Percentiles rank a stretch among this genome's conserved stretches.
phyloP scores from a whole-genome alignment of 371 early-diverging fungal genomes.

The Apophysomyces sp. region DNA sequence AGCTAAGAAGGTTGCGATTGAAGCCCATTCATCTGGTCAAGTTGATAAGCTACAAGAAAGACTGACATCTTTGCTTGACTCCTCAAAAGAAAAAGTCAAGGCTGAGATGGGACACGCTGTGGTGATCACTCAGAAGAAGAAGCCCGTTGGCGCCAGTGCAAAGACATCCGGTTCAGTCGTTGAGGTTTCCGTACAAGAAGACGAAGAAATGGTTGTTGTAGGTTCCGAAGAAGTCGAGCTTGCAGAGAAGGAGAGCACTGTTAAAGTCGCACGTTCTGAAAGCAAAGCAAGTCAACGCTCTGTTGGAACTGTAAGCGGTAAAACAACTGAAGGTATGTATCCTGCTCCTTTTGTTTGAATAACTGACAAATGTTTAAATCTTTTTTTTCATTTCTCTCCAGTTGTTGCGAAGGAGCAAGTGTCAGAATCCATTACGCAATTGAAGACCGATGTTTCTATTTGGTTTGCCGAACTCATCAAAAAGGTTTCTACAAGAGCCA shows the following conservation, averaged over 20 bases:
- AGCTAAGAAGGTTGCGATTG: conserved; percentile 26
- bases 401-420: neutral
- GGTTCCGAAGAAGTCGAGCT: neutral
- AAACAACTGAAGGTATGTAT: neutral
- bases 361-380: neutral
- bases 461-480: neutral
- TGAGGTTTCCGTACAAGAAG: neutral
- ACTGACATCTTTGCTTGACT: conserved; percentile 6
- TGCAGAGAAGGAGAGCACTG: neutral
- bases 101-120: conserved; percentile 22
- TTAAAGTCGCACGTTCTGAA: neutral
- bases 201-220: neutral
- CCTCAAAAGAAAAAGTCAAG: conserved; percentile 19
- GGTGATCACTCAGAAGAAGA: conserved; percentile 18
- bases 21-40: conserved; percentile 22
- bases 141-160: neutral
- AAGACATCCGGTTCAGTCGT: neutral
- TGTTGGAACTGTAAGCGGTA: neutral
- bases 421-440: neutral
- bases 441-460: neutral
- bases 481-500: neutral
- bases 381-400: neutral
- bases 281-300: neutral
- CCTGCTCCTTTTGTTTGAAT: neutral
- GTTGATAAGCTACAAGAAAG: conserved; percentile 11